Evolutionary conservation across 1,139 yeast species (phyloP).

Genomic region (Williopsis jadinii): DNA sequence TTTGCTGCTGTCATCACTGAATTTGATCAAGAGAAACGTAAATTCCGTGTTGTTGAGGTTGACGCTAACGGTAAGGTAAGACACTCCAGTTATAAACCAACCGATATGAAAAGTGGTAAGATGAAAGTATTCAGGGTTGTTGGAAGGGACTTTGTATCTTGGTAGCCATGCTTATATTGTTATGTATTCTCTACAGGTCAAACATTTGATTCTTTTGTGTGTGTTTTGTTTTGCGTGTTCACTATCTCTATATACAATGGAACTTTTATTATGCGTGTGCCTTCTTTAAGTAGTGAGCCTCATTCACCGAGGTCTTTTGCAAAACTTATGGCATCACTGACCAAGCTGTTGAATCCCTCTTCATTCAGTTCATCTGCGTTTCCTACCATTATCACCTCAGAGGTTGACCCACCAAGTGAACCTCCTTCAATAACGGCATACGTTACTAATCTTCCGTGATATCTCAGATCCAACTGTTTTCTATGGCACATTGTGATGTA

Average conservation of each 20-base stretch:
- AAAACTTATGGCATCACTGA: constrained; percentile 24
- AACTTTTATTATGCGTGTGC: no score
- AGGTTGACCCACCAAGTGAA: constrained; percentile 41
- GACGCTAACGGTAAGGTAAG: constrained; percentile 47
- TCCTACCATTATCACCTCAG: constrained; percentile 43
- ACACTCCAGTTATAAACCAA: constrained; percentile 57
- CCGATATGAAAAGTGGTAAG: constrained; percentile 74
- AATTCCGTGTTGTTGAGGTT: constrained; percentile 67
- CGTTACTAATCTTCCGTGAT: constrained; percentile 34
- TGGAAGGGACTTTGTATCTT: constrained; percentile 55
- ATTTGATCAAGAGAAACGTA: constrained; percentile 69
- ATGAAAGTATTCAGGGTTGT: constrained; percentile 71
- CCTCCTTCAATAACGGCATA: constrained; percentile 52
- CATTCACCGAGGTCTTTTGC: constrained; percentile 4
- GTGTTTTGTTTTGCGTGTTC: not conserved
- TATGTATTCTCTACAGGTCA: no score
- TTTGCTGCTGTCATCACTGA: constrained; percentile 51
- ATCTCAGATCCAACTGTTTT: constrained; percentile 37
- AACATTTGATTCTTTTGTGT: no score
- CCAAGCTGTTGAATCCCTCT: constrained; percentile 23
- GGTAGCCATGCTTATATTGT: constrained; percentile 28
- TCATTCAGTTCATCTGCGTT: constrained; percentile 21
- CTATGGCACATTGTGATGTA: constrained; percentile 38
- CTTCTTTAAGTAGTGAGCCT: not conserved
- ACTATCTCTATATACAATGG: constrained; percentile 2